Evolutionary conservation across 495 filamentous ascomycete species (phyloP).

Genomic region (Hypomontagnella submonticulosa): DNA sequence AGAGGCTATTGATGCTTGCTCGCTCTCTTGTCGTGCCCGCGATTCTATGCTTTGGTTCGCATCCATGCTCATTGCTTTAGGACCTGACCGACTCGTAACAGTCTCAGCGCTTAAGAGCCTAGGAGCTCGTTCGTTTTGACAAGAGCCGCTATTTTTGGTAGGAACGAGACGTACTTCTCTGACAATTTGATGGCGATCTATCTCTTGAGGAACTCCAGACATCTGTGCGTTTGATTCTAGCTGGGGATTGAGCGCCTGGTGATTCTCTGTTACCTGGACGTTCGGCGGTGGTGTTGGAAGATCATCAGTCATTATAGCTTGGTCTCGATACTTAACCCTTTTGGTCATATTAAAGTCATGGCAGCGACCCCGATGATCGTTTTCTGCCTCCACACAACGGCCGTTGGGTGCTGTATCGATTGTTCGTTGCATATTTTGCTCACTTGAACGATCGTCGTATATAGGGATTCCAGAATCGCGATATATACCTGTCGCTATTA

Average conservation of each 20-base stretch:
- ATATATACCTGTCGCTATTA: conserved; percentile 45
- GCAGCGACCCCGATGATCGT: too few relatives aligned
- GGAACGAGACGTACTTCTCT: conserved; percentile 12
- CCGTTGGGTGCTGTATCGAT: background rate
- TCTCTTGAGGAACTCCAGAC: background rate
- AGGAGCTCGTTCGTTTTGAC: background rate
- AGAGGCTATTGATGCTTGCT: conserved; percentile 30
- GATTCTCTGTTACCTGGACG: conserved; percentile 3
- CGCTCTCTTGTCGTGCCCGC: conserved; percentile 3
- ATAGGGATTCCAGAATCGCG: conserved; percentile 29
- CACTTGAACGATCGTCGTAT: conserved; percentile 15
- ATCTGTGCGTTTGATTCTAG: background rate
- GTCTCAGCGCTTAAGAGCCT: background rate
- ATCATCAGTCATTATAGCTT: conserved; percentile 40
- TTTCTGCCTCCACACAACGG: background rate
- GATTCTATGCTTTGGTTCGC: background rate
- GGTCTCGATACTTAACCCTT: conserved; percentile 37
- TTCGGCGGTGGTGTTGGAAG: background rate
- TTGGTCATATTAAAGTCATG: background rate
- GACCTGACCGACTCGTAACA: background rate
- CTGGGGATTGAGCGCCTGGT: background rate
- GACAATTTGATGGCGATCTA: conserved; percentile 23
- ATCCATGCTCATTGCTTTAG: background rate
- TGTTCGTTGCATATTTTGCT: background rate
- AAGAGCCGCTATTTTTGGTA: background rate